Percentiles rank a stretch among this genome's conserved stretches.
Evolutionary conservation across 2,329 filamentous ascomycete species (phyloP).

Genomic region (Stylonectria norvegica): DNA sequence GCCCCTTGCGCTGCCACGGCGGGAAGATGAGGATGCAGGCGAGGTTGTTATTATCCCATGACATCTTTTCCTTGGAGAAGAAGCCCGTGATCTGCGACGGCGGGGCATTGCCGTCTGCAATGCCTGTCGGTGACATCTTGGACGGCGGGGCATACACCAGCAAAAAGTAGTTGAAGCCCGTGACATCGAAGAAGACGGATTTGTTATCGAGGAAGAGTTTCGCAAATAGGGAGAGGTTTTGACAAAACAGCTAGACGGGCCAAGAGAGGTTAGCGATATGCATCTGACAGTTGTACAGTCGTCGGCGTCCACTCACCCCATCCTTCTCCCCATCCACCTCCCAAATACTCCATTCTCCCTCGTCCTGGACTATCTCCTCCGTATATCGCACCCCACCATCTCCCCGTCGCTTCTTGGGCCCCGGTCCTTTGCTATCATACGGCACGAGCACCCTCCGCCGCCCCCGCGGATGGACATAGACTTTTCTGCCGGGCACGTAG

Average conservation of each 20-base stretch:
- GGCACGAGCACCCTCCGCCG: constrained; percentile 39
- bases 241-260: constrained; percentile 70
- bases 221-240: constrained; percentile 92
- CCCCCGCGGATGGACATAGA: constrained; percentile 64
- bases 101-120: constrained; percentile 27
- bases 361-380: constrained; percentile 48
- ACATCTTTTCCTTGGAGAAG: constrained; percentile 98
- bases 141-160: constrained; percentile 66
- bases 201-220: constrained; percentile 98
- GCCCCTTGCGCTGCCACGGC: constrained; percentile 86
- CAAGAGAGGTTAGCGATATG: constrained; percentile 8
- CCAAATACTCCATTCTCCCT: constrained; percentile 81
- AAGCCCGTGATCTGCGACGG: constrained; percentile 71
- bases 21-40: constrained; percentile 96
- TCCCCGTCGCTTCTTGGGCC: constrained; percentile 37
- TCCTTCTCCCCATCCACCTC: constrained; percentile 89
- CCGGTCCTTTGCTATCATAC: constrained; percentile 29
- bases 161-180: constrained; percentile 90
- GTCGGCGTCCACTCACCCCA: constrained; percentile 48
- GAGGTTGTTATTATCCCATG: constrained; percentile 97
- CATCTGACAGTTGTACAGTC: not conserved
- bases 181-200: constrained; percentile 95
- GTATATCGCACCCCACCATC: constrained; percentile 36
- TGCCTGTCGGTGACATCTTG: constrained; percentile 11
- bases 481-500: constrained; percentile 61